Percentiles rank a stretch among this genome's conserved stretches.
Evolutionary conservation across 2,329 filamentous ascomycete genomes (phyloP).

Genomic region (Colletotrichum abscissum): DNA sequence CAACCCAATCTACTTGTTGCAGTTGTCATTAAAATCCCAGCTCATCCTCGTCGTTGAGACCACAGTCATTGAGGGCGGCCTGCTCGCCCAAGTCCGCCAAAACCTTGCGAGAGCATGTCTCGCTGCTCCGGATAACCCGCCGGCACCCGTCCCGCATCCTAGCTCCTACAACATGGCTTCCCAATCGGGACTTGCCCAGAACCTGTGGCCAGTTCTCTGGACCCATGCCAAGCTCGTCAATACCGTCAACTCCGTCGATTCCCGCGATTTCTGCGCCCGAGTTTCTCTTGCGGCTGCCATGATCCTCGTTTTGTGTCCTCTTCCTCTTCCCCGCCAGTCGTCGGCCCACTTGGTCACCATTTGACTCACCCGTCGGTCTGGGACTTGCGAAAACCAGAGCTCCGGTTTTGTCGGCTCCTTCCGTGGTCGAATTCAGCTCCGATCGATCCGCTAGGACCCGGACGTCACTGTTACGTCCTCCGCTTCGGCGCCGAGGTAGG

Average conservation of each 20-base stretch:
- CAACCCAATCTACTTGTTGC: constrained; percentile 19
- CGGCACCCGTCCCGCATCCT: not conserved
- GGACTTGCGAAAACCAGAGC: not conserved
- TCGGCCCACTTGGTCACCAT: not conserved
- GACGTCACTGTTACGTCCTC: not conserved
- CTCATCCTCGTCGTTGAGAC: constrained; percentile 20
- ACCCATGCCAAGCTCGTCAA: constrained; percentile 16
- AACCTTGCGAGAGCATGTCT: constrained; percentile 10
- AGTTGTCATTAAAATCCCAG: constrained; percentile 20
- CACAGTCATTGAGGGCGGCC: not conserved
- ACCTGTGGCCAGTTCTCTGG: constrained; percentile 7
- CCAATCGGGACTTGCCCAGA: constrained; percentile 7
- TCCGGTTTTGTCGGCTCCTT: not conserved
- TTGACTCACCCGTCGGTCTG: not conserved
- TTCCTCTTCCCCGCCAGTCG: constrained; percentile 7
- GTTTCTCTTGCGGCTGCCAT: not conserved
- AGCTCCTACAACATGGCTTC: not conserved
- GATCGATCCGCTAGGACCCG: not conserved
- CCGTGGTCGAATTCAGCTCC: not conserved
- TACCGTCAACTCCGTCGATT: constrained; percentile 8
- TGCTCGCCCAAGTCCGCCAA: constrained; percentile 1
- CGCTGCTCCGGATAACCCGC: constrained; percentile 7
- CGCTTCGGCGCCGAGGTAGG: not conserved
- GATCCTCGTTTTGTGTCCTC: not conserved
- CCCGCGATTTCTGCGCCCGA: not conserved